phyloP scores from a whole-genome alignment of 1,284 basidiomycete genomes.

The Kwoniella shivajii region DNA sequence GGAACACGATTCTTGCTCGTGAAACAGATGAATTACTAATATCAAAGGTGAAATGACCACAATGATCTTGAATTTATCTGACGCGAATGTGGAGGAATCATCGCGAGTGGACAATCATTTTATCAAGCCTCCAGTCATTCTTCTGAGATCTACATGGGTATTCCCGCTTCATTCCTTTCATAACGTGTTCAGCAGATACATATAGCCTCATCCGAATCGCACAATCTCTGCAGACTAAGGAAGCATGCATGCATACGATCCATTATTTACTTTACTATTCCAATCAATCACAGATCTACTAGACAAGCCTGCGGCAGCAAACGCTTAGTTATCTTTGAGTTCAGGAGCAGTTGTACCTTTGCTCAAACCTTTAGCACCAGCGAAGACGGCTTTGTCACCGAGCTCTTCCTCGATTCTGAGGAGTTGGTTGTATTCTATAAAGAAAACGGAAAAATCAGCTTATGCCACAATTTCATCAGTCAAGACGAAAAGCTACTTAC shows the following conservation, averaged over 20 bases:
- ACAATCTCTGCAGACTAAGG: not conserved
- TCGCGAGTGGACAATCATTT: too few relatives aligned
- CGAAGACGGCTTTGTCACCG: constrained; percentile 64
- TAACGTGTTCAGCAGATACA: not conserved
- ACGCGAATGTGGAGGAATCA: constrained; percentile 3
- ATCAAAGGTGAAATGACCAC: not conserved
- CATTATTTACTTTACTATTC: not conserved
- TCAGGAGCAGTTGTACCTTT: constrained; percentile 72
- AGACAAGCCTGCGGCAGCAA: not conserved
- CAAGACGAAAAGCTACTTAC: constrained; percentile 47
- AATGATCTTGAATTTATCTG: not conserved
- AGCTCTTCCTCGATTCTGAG: constrained; percentile 91
- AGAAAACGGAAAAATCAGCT: constrained; percentile 17
- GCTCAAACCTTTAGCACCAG: constrained; percentile 77
- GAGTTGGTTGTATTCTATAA: constrained; percentile 68
- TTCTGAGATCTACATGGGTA: not conserved
- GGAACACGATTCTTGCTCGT: not conserved
- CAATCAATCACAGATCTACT: not conserved
- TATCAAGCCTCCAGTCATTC: too few relatives aligned
- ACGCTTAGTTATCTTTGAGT: constrained; percentile 54
- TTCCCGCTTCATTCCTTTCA: not conserved
- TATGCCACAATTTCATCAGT: not conserved
- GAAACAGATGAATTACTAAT: not conserved
- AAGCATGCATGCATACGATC: constrained; percentile 6
- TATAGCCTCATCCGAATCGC: not conserved